A percentile compares a stretch with the other conserved stretches of the same genome.
These are phyloP conservation scores for Excoecaria agallocha DNA, from an alignment of 345 rosid species.

Conservation along the genomic window DNA sequence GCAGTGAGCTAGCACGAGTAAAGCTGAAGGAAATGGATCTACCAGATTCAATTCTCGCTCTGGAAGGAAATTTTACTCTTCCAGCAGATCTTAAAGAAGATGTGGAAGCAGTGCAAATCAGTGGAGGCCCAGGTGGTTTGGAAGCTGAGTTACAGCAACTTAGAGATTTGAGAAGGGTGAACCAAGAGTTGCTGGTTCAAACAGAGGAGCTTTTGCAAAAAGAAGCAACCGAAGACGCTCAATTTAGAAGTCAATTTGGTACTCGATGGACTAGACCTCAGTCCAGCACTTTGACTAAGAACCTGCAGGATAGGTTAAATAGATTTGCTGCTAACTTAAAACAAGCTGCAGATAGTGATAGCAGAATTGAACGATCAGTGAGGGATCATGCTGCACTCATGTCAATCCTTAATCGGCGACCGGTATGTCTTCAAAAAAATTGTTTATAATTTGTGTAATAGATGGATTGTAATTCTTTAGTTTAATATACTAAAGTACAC, in stretches of 20 bases:
- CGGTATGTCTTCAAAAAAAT: constrained; percentile 46
- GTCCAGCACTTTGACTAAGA: constrained; percentile 91
- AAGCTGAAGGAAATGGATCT: constrained; percentile 98
- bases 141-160: constrained; percentile 93
- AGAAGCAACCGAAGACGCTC: constrained; percentile 91
- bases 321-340: constrained; percentile 93
- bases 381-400: constrained; percentile 75
- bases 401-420: constrained; percentile 86
- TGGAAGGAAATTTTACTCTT: constrained; percentile 74
- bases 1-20: constrained; percentile 87
- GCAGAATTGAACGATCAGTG: constrained; percentile 86
- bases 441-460: background rate
- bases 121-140: constrained; percentile 93
- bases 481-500: no score
- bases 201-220: constrained; percentile 96
- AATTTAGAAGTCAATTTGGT: constrained; percentile 95
- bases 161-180: constrained; percentile 84
- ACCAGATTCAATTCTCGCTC: constrained; percentile 91
- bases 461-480: background rate
- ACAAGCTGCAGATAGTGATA: constrained; percentile 98
- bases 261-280: constrained; percentile 99
- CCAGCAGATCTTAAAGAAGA: constrained; percentile 83
- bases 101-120: constrained; percentile 90
- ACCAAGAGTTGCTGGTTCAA: constrained; percentile 86
- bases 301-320: constrained; percentile 87